Conservation (phyloP, 495 filamentous ascomycete species). For the Penicillium mononematosum region DNA sequence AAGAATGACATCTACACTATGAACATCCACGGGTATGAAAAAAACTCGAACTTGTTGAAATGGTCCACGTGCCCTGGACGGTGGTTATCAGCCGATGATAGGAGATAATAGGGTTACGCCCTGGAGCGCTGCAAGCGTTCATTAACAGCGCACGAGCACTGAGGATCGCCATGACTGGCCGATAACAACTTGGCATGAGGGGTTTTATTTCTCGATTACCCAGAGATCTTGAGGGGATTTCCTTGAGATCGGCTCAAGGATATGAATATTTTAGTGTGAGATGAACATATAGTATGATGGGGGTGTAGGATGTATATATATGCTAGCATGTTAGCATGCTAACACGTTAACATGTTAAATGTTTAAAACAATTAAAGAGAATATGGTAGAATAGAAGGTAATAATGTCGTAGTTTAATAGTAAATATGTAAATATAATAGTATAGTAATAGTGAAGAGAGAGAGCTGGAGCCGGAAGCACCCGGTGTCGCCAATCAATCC, state of each 20-base stretch:
- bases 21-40: background rate
- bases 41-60: background rate
- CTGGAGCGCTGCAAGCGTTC: conserved; percentile 15
- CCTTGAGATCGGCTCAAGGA: conserved; percentile 4
- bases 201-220: conserved; percentile 4
- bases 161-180: conserved; percentile 8
- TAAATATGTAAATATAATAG: background rate
- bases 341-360: too few species aligned
- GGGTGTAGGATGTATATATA: background rate
- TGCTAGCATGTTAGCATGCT: too few species aligned
- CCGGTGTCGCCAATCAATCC: conserved; percentile 30
- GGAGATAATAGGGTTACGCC: conserved; percentile 14
- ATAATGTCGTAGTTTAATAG: conserved; percentile 4
- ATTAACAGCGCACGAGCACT: conserved; percentile 15
- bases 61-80: conserved; percentile 8
- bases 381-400: background rate
- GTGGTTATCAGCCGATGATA: conserved; percentile 14
- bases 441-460: background rate
- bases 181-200: conserved; percentile 15
- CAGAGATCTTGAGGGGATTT: background rate
- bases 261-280: background rate
- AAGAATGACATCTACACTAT: background rate
- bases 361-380: background rate
- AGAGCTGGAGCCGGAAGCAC: conserved; percentile 15
- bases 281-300: background rate